These are phyloP conservation scores for Tuber aestivum DNA, from an alignment of 495 filamentous ascomycete genomes.

Conservation along the genomic window DNA sequence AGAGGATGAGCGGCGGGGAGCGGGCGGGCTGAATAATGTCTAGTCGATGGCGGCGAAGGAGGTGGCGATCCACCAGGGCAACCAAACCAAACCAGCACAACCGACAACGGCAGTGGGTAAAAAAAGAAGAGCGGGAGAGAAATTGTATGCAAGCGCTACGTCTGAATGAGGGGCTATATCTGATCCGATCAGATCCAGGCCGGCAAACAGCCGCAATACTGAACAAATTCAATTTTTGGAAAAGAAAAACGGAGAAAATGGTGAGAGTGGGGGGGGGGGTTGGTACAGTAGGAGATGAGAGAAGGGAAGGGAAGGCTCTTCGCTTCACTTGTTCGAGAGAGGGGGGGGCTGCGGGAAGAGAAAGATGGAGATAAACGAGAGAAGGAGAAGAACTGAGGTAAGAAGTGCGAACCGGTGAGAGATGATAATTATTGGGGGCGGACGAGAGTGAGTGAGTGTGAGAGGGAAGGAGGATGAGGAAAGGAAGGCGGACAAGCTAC, in stretches of 20 bases:
- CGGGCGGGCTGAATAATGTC: conserved; percentile 1
- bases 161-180: conserved; percentile 34
- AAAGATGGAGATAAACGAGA: conserved; percentile 40
- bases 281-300: background rate
- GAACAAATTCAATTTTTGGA: background rate
- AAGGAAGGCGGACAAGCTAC: conserved; percentile 12
- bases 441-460: conserved; percentile 8
- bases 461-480: background rate
- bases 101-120: conserved; percentile 20
- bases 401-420: conserved; percentile 38
- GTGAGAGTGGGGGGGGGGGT: background rate
- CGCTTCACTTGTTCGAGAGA: background rate
- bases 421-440: conserved; percentile 22
- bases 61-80: background rate
- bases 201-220: background rate
- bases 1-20: conserved; percentile 4
- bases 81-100: conserved; percentile 8
- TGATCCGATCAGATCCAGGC: conserved; percentile 16
- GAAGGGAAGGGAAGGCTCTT: background rate
- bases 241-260: conserved; percentile 1
- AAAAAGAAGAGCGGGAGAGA: conserved; percentile 28
- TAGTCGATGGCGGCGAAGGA: conserved; percentile 4
- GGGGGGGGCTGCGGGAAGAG: background rate
- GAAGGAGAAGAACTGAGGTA: conserved; percentile 41
- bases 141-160: conserved; percentile 29